Evolutionary conservation across 73 alveolate species (phyloP).

Genomic region (Paramecium caudatum): DNA sequence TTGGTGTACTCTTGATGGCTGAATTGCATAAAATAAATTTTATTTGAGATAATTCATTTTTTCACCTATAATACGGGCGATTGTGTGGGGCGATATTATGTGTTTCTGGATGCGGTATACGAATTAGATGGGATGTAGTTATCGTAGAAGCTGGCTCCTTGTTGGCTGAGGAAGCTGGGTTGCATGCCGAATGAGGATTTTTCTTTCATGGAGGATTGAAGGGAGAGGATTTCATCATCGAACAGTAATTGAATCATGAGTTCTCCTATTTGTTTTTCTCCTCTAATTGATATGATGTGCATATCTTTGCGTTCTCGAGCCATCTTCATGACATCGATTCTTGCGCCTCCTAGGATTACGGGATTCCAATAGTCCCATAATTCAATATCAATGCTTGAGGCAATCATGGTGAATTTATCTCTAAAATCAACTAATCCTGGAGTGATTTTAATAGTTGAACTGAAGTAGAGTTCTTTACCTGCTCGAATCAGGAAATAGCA

Average conservation of each 20-base stretch:
- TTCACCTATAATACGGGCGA: constrained; percentile 35
- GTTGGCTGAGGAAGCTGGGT: not conserved
- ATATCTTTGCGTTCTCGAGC: constrained; percentile 20
- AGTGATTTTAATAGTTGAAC: not conserved
- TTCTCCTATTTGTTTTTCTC: not conserved
- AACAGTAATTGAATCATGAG: not conserved
- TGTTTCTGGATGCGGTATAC: constrained; percentile 20
- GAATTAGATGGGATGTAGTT: not conserved
- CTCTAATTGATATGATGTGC: constrained; percentile 15
- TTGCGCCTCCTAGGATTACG: not conserved
- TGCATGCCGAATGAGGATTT: constrained; percentile 29
- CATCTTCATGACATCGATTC: not conserved
- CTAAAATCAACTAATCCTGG: not conserved
- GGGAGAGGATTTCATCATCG: constrained; percentile 23
- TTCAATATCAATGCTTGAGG: not conserved
- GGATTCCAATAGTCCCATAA: constrained; percentile 49
- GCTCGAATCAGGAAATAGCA: constrained; percentile 1
- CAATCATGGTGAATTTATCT: not conserved
- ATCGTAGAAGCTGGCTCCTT: constrained; percentile 36
- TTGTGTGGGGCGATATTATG: constrained; percentile 18
- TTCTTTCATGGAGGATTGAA: constrained; percentile 15
- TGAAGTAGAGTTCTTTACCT: constrained; percentile 11
- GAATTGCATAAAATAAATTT: too few species aligned
- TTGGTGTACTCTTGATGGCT: not conserved
- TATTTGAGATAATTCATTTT: too few species aligned